A percentile compares a stretch with the other conserved stretches of the same genome.
Evolutionary conservation across 805 yeast genomes (phyloP).

Genomic region (Zygotorulaspora sp.): DNA sequence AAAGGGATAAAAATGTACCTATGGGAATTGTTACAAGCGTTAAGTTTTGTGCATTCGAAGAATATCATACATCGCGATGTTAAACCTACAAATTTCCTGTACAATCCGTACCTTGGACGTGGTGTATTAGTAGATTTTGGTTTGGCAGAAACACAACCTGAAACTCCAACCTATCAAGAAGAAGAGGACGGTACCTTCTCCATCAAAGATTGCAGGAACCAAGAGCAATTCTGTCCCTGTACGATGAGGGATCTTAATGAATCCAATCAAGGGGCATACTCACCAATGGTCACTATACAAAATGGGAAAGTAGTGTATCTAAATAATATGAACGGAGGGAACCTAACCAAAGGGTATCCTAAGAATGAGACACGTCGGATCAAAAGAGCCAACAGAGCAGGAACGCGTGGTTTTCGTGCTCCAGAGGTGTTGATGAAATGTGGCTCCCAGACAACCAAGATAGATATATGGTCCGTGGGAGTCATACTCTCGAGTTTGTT

Average conservation of each 20-base stretch:
- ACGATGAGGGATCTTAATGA: slow-evolving; percentile 33
- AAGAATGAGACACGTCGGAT: slow-evolving; percentile 86
- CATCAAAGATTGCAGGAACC: slow-evolving; percentile 24
- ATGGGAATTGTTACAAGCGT: slow-evolving; percentile 70
- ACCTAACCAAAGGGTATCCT: slow-evolving; percentile 61
- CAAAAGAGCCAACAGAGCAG: slow-evolving; percentile 93
- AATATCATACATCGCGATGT: slow-evolving; percentile 90
- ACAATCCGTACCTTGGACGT: slow-evolving; percentile 57
- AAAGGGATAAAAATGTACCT: slow-evolving; percentile 78
- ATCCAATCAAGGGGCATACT: slow-evolving; percentile 9
- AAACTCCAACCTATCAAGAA: slow-evolving; percentile 14
- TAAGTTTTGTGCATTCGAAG: slow-evolving; percentile 60
- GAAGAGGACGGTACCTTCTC: slow-evolving; percentile 13
- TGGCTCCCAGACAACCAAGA: slow-evolving; percentile 71
- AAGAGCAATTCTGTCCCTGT: slow-evolving; percentile 54
- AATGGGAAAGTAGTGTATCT: slow-evolving; percentile 32
- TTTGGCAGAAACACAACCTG: slow-evolving; percentile 62
- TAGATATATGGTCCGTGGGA: slow-evolving; percentile 93
- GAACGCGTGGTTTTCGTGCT: slow-evolving; percentile 91
- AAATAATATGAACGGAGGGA: slow-evolving; percentile 35
- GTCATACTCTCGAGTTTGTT: slow-evolving; percentile 76
- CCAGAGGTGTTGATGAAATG: slow-evolving; percentile 90
- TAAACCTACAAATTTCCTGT: slow-evolving; percentile 75
- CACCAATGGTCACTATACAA: slow-evolving; percentile 31
- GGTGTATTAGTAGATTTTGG: slow-evolving; percentile 94